Conservation (phyloP, 768 basidiomycete genomes). For the Hysterangium stoloniferum region DNA sequence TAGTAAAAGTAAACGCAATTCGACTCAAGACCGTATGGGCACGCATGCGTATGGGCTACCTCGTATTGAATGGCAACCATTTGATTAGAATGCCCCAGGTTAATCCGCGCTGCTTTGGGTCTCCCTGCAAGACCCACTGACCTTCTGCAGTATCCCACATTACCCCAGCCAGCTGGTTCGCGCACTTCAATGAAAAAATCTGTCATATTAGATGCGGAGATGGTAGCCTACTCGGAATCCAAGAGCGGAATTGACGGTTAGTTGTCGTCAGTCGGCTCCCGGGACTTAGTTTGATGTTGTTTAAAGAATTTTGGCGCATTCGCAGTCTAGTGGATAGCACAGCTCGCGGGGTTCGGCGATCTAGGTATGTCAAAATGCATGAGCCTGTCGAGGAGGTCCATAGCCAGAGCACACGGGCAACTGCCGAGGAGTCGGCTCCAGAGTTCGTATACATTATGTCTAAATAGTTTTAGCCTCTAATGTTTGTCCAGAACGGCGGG, state of each 20-base stretch:
- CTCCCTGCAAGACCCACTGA: constrained; percentile 21
- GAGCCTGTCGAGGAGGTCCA: background rate
- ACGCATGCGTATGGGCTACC: constrained; percentile 38
- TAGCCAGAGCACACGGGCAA: background rate
- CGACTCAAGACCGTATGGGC: constrained; percentile 66
- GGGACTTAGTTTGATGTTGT: background rate
- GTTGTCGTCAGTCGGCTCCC: constrained; percentile 14
- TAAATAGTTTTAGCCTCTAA: background rate
- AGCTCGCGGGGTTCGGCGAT: constrained; percentile 43
- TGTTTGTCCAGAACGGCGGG: background rate
- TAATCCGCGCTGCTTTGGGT: constrained; percentile 55
- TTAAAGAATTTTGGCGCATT: constrained; percentile 70
- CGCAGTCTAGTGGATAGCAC: constrained; percentile 50
- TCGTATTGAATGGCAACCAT: background rate
- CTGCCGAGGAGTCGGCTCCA: background rate
- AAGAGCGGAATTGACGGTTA: constrained; percentile 59
- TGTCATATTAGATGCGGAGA: constrained; percentile 72
- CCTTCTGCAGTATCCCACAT: background rate
- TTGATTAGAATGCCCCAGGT: constrained; percentile 24
- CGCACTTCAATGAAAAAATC: constrained; percentile 17
- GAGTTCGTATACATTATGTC: background rate
- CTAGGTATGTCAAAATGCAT: background rate
- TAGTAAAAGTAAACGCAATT: constrained; percentile 83
- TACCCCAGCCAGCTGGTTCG: background rate
- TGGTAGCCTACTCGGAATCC: constrained; percentile 71